Evolutionary conservation across 306 rosid species (phyloP).

Genomic region (Castanea crenata): DNA sequence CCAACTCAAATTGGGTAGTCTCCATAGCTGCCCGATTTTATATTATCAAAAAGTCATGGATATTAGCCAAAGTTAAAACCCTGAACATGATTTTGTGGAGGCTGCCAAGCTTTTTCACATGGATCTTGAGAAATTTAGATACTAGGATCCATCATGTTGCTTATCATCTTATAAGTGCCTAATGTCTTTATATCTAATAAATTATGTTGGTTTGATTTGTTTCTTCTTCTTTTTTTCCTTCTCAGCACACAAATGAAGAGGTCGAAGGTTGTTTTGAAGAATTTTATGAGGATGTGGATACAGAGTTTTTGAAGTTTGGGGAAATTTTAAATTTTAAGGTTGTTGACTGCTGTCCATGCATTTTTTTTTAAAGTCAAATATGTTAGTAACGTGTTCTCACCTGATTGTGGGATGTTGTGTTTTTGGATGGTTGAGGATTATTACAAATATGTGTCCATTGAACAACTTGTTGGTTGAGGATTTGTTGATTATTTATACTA

Average conservation of each 20-base stretch:
- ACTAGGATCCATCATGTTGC: not conserved
- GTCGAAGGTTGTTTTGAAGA: slow-evolving; percentile 74
- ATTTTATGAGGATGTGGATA: slow-evolving; percentile 96
- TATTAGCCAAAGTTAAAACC: not conserved
- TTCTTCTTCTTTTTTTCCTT: not conserved
- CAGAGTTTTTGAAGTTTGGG: slow-evolving; percentile 91
- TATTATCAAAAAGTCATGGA: not conserved
- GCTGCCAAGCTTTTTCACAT: not conserved
- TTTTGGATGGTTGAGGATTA: not conserved
- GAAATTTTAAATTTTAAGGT: slow-evolving; percentile 98
- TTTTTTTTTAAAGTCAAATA: not conserved
- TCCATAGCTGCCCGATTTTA: not conserved
- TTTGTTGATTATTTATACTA: not conserved
- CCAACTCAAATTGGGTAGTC: not conserved
- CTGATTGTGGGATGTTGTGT: not conserved
- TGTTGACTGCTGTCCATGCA: slow-evolving; percentile 25
- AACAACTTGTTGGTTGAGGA: not conserved
- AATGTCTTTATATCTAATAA: slow-evolving; percentile 4
- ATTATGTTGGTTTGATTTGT: slow-evolving; percentile 32
- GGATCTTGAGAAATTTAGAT: slow-evolving; percentile 6
- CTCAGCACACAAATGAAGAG: slow-evolving; percentile 92
- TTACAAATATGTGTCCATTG: not conserved
- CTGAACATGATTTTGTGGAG: slow-evolving; percentile 5
- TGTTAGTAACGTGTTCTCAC: not conserved
- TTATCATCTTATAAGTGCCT: slow-evolving; percentile 23